Percentiles rank a stretch among this genome's conserved stretches.
Conservation (phyloP, 2,329 filamentous ascomycete species). For the Colletotrichum liaoningense region DNA sequence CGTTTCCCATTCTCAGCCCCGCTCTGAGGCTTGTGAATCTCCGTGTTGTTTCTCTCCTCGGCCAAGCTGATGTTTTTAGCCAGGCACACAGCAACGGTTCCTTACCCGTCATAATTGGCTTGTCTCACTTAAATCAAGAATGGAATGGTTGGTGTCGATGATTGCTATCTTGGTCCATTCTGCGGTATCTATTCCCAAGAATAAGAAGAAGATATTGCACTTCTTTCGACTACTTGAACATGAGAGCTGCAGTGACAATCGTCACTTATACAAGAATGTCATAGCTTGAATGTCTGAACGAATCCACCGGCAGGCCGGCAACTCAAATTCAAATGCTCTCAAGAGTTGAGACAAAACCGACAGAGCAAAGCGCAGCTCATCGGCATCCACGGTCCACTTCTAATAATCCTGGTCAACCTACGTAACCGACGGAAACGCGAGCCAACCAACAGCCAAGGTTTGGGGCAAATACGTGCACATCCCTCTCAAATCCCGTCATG, state of each 20-base stretch:
- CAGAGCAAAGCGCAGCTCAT: conserved; percentile 5
- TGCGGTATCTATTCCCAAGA: not conserved
- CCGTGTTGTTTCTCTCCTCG: not conserved
- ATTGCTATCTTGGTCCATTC: not conserved
- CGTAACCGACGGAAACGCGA: not conserved
- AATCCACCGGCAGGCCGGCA: not conserved
- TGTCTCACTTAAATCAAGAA: not conserved
- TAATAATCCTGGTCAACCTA: not conserved
- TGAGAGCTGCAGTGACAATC: not conserved
- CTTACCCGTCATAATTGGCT: not conserved
- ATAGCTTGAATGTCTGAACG: not conserved
- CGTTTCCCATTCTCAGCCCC: not conserved
- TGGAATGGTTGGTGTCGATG: not conserved
- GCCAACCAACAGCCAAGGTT: conserved; percentile 2
- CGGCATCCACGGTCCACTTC: not conserved
- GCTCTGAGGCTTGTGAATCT: not conserved
- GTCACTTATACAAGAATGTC: not conserved
- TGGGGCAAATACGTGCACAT: not conserved
- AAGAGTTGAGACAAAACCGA: not conserved
- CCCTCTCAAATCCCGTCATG: not conserved
- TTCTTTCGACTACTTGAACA: not conserved
- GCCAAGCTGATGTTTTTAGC: not conserved
- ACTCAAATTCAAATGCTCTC: not conserved
- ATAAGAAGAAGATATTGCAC: not conserved
- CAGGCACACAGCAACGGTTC: not conserved